Base-by-base conservation (phyloP, 495 filamentous ascomycete species). In the Darksidea phi region DNA sequence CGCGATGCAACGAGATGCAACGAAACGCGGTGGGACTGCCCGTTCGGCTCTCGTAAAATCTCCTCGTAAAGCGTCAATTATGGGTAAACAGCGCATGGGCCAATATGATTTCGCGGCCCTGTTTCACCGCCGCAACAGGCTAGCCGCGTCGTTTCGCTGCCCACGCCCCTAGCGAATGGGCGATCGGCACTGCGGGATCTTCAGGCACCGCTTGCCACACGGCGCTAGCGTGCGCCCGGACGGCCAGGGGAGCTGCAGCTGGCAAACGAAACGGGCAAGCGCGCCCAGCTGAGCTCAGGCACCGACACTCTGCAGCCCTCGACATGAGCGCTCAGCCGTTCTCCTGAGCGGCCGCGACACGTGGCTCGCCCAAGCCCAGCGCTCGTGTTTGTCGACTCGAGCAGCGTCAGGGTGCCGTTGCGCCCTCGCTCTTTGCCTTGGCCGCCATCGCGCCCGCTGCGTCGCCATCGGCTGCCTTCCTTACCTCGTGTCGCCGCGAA, bases 91-190 rank as follows among this genome's bases (percentile, higher is more conserved):
- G n/a, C n/a, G n/a, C n/a, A n/a, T n/a, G n/a, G n/a, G n/a, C n/a
- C n/a, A n/a, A n/a, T n/a, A n/a, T n/a, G n/a, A n/a, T n/a, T 32
- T 32, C 28, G 58, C 58, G 54, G 48, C 42, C 18, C 18, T 57
- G 60, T 63, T 63, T 63, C 60, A 57, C 46, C 13, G 6, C 52
- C 54, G 18, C 2, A 42, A 63, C 17, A 17, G 18, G 54, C 28
- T 46, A 56, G 38, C 38, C 24, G 25, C 7, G 57, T 49, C 24
- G 59, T 18, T 6, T 21, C 21, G n/a, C 47, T 26, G 6, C 11
- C 6, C 17, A 21, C 32, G 34, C 60, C 20, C 53, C n/a, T n/a
- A 48, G 60, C 60, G n/a, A 63, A 57, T 38, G 34, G 28, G 28
- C 28, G 28, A 57, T 43, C 21, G 54, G 43, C 32, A 11, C 15